Evolutionary conservation across 1,284 basidiomycete species (phyloP).

Genomic region (Ceratobasidium papillatum): DNA sequence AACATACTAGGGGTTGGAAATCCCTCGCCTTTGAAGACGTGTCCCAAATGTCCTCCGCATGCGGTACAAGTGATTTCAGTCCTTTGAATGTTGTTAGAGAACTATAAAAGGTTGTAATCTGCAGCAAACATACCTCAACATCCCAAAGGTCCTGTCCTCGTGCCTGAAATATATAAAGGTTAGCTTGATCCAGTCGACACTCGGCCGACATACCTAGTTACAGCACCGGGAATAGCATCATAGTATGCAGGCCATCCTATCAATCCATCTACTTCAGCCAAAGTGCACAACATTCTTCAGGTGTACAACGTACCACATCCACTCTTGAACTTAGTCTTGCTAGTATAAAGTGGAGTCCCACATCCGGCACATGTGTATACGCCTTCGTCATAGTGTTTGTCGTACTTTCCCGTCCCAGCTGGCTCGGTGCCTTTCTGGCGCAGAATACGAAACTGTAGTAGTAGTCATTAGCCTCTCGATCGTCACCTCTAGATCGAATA

Average conservation of each 20-base stretch:
- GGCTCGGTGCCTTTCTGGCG: constrained; percentile 88
- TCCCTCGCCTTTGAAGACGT: constrained; percentile 75
- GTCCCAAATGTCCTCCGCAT: constrained; percentile 91
- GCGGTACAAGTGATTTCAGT: constrained; percentile 83
- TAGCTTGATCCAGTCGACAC: constrained; percentile 50
- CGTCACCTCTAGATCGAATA: not conserved
- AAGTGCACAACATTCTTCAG: not conserved
- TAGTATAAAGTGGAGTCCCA: constrained; percentile 75
- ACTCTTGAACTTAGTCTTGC: constrained; percentile 89
- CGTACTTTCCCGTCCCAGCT: constrained; percentile 79
- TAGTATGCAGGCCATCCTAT: constrained; percentile 94
- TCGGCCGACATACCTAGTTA: constrained; percentile 58
- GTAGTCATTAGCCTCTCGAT: not conserved
- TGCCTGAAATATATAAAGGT: constrained; percentile 59
- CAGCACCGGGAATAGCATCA: constrained; percentile 91
- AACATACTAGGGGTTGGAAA: constrained; percentile 69
- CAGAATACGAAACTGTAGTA: constrained; percentile 78
- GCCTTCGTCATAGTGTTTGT: constrained; percentile 69
- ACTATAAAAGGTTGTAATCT: not conserved
- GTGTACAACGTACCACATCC: constrained; percentile 66
- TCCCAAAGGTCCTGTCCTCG: constrained; percentile 66
- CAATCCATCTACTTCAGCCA: not conserved
- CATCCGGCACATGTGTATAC: constrained; percentile 80
- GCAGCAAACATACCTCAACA: constrained; percentile 50
- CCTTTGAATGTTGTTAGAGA: constrained; percentile 48